Conservation (phyloP, 2,329 filamentous ascomycete species). For the Paramyrothecium sp. region DNA sequence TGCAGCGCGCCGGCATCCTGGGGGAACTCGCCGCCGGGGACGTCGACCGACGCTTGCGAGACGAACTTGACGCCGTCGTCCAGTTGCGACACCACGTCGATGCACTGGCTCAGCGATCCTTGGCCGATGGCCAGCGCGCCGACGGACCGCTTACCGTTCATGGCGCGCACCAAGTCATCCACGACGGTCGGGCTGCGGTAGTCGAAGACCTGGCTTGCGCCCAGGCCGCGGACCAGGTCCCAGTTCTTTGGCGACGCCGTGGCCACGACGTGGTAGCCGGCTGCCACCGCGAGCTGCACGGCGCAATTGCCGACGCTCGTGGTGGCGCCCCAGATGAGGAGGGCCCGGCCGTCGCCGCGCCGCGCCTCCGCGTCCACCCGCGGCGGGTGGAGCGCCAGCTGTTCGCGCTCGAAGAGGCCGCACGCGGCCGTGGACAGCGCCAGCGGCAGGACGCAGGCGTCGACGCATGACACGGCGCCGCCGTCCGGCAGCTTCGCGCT, state of each 20-base stretch:
- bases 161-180: conserved; percentile 8
- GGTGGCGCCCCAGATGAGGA: conserved; percentile 44
- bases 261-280: conserved; percentile 42
- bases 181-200: conserved; percentile 22
- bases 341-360: not conserved
- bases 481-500: conserved; percentile 4
- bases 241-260: conserved; percentile 39
- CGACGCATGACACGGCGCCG: not conserved
- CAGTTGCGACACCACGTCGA: conserved; percentile 4
- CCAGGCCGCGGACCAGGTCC: conserved; percentile 35
- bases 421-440: conserved; percentile 12
- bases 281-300: conserved; percentile 39
- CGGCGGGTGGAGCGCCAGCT: conserved; percentile 14
- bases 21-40: conserved; percentile 1
- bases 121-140: conserved; percentile 13
- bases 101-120: not conserved
- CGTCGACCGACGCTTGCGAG: conserved; percentile 4
- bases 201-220: conserved; percentile 40
- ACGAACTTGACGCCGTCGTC: conserved; percentile 2
- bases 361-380: not conserved
- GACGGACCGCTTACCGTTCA: not conserved
- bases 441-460: conserved; percentile 12
- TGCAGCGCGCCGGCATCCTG: not conserved
- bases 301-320: conserved; percentile 42
- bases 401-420: conserved; percentile 15